Evolutionary conservation across 176 grass and related monocot species (phyloP).

Genomic region (Musa itinerans): DNA sequence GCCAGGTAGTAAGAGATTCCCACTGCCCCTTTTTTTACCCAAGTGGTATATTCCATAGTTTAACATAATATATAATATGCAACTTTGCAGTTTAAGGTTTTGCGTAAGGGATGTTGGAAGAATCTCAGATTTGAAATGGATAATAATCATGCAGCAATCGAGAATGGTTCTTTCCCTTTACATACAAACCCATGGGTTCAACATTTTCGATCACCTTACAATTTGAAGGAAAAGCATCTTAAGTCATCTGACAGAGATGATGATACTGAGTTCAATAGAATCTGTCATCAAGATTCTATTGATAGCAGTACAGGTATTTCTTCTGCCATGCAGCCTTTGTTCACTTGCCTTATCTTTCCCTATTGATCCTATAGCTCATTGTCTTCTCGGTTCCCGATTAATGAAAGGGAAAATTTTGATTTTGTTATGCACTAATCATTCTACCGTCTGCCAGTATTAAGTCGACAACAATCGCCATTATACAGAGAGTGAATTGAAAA

Average conservation of each 20-base stretch:
- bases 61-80: constrained; percentile 4
- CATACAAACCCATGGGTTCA: constrained; percentile 50
- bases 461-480: too few species aligned
- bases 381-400: not conserved
- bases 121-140: constrained; percentile 35
- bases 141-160: constrained; percentile 12
- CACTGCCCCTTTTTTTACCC: too few species aligned
- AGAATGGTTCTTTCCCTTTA: constrained; percentile 20
- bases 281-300: constrained; percentile 20
- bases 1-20: constrained; percentile 5
- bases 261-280: constrained; percentile 28
- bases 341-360: not conserved
- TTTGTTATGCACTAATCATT: not conserved
- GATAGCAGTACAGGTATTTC: constrained; percentile 34
- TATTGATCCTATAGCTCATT: too few species aligned
- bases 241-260: constrained; percentile 11
- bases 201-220: constrained; percentile 36
- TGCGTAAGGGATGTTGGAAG: constrained; percentile 41
- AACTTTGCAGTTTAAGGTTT: constrained; percentile 51
- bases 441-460: not conserved
- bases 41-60: not conserved
- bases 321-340: not conserved
- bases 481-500: too few species aligned
- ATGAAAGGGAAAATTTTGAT: not conserved
- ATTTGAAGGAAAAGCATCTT: constrained; percentile 6